These are phyloP conservation scores for Pseudogymnoascus sp. DNA, from an alignment of 2,329 filamentous ascomycete genomes.

Conservation along the genomic window DNA sequence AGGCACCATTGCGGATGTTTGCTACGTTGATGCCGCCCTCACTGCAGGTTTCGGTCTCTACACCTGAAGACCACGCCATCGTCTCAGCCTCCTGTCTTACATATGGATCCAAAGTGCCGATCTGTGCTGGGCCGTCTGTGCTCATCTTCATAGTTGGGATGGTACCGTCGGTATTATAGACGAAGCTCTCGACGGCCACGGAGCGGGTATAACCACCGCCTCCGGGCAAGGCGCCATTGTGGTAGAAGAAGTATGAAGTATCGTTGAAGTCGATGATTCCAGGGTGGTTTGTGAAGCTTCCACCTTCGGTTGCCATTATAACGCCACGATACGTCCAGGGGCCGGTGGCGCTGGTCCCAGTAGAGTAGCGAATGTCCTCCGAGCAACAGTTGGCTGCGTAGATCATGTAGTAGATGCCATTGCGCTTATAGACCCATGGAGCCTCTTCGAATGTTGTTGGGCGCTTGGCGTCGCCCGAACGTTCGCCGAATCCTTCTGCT, in stretches of 20 bases:
- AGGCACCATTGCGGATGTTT: neutral
- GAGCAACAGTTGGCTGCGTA: slow-evolving; percentile 26
- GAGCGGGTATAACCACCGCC: neutral
- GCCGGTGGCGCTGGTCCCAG: slow-evolving; percentile 21
- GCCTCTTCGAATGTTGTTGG: slow-evolving; percentile 24
- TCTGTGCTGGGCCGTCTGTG: neutral
- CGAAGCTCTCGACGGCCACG: neutral
- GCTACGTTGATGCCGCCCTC: neutral
- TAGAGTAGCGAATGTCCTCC: slow-evolving; percentile 28
- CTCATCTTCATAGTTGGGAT: neutral
- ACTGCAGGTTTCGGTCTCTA: neutral
- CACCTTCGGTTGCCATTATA: slow-evolving; percentile 21
- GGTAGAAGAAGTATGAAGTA: neutral
- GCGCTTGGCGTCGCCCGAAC: slow-evolving; percentile 14
- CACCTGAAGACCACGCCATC: neutral
- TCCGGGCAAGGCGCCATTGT: neutral
- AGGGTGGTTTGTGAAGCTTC: neutral
- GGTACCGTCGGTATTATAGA: neutral
- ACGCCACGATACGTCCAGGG: slow-evolving; percentile 28
- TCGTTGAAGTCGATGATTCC: neutral
- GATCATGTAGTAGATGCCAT: slow-evolving; percentile 25
- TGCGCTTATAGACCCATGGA: slow-evolving; percentile 28
- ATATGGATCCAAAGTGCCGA: neutral
- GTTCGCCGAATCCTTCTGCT: slow-evolving; percentile 14
- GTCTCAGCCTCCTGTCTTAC: neutral